A percentile compares a stretch with the other conserved stretches of the same genome.
These are phyloP conservation scores for Cronartium quercuum DNA, from an alignment of 1,284 basidiomycete species.

Conservation along the genomic window DNA sequence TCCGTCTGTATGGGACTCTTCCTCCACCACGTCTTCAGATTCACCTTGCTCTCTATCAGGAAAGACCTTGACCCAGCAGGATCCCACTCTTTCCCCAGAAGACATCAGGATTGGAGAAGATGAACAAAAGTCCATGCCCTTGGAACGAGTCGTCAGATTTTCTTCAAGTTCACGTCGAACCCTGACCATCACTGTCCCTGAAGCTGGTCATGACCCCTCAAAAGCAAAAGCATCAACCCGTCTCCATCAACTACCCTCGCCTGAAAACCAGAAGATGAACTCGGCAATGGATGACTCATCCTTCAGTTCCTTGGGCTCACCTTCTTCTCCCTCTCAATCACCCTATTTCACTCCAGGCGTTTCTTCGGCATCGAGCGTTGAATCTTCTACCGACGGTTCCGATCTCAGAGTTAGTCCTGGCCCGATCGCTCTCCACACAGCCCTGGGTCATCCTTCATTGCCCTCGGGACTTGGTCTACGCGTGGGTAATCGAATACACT, in stretches of 20 bases:
- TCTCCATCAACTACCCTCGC: background rate
- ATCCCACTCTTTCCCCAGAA: too few species aligned
- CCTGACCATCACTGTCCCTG: background rate
- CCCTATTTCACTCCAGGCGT: constrained; percentile 6
- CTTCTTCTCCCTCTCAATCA: constrained; percentile 19
- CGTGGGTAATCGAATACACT: too few species aligned
- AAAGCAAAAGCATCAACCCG: background rate
- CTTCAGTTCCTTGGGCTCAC: constrained; percentile 13
- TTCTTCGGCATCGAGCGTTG: background rate
- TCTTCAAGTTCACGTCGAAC: background rate
- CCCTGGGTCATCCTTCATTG: background rate
- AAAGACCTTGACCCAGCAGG: too few species aligned
- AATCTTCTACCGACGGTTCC: background rate
- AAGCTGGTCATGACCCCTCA: background rate
- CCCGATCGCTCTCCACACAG: background rate
- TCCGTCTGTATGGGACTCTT: background rate
- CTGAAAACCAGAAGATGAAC: constrained; percentile 1
- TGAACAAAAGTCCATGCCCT: background rate
- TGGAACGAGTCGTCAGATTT: background rate
- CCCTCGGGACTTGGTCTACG: background rate
- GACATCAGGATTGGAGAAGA: background rate
- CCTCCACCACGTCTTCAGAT: background rate
- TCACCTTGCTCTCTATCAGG: too few species aligned
- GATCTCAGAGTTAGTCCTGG: background rate
- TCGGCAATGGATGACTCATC: constrained; percentile 19